These are phyloP conservation scores for Alternaria incomplexa DNA, from an alignment of 2,329 filamentous ascomycete species.

Conservation along the genomic window DNA sequence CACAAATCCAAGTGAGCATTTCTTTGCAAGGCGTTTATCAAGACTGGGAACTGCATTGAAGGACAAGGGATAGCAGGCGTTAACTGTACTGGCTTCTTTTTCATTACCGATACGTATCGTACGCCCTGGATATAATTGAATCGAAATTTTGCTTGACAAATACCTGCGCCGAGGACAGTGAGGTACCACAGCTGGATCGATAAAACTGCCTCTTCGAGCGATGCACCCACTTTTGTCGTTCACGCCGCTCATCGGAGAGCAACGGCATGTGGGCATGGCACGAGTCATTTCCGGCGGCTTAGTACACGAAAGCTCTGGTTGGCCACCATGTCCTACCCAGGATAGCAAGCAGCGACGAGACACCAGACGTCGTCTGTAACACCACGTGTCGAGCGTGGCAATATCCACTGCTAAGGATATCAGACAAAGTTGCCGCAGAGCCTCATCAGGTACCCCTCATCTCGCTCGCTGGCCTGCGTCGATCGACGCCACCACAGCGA, in stretches of 20 bases:
- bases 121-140: slow-evolving; percentile 2
- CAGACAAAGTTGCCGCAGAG: slow-evolving; percentile 17
- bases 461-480: slow-evolving; percentile 15
- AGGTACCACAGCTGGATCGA: background rate
- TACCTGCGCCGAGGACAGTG: background rate
- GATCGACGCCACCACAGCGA: slow-evolving; percentile 21
- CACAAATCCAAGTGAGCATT: slow-evolving; percentile 9
- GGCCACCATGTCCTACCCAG: background rate
- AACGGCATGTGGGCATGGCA: slow-evolving; percentile 17
- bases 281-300: slow-evolving; percentile 19
- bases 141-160: slow-evolving; percentile 1
- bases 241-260: slow-evolving; percentile 10
- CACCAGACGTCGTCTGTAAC: background rate
- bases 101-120: background rate
- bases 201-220: slow-evolving; percentile 3
- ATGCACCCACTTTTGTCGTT: slow-evolving; percentile 7
- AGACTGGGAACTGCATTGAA: slow-evolving; percentile 6
- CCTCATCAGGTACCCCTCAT: slow-evolving; percentile 23
- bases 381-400: background rate
- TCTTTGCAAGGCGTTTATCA: slow-evolving; percentile 15
- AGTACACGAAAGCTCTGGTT: slow-evolving; percentile 6
- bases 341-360: background rate
- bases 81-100: background rate
- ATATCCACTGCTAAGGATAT: slow-evolving; percentile 2
- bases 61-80: slow-evolving; percentile 3